Evolutionary conservation across 208 protist species (phyloP).

Genomic region (Trypanosoma avium): DNA sequence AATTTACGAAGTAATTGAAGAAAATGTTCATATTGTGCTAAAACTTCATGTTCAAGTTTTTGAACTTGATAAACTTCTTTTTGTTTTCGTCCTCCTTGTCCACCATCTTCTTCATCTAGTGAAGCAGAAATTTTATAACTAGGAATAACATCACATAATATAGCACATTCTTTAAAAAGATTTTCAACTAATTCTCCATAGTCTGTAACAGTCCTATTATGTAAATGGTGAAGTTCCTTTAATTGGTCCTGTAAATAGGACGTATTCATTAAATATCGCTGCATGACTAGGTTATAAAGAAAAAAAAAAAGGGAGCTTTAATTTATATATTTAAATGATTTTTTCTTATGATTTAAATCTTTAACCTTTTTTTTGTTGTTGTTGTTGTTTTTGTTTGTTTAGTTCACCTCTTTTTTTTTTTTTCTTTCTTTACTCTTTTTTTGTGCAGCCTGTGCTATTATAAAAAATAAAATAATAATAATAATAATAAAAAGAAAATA

Average conservation of each 20-base stretch:
- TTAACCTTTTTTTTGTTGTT: conserved; percentile 2
- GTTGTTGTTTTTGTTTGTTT: neutral
- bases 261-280: conserved; percentile 93
- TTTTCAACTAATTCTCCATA: conserved; percentile 87
- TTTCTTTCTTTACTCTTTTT: too few relatives aligned
- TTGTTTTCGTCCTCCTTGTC: conserved; percentile 69
- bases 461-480: too few relatives aligned
- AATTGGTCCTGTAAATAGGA: conserved; percentile 85
- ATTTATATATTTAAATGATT: too few relatives aligned
- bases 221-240: conserved; percentile 74
- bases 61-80: conserved; percentile 92
- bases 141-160: conserved; percentile 86
- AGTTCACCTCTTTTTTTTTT: neutral
- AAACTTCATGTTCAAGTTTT: conserved; percentile 88
- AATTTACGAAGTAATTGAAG: conserved; percentile 89
- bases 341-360: neutral
- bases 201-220: conserved; percentile 76
- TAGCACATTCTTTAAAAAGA: conserved; percentile 84
- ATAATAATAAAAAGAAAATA: too few relatives aligned
- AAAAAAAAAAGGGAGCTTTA: neutral
- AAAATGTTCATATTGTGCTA: conserved; percentile 92
- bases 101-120: conserved; percentile 82
- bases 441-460: too few relatives aligned
- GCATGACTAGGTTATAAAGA: conserved; percentile 42
- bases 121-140: conserved; percentile 86